Evolutionary conservation across 129 eudicot species (phyloP).

Genomic region (Tagetes patula): DNA sequence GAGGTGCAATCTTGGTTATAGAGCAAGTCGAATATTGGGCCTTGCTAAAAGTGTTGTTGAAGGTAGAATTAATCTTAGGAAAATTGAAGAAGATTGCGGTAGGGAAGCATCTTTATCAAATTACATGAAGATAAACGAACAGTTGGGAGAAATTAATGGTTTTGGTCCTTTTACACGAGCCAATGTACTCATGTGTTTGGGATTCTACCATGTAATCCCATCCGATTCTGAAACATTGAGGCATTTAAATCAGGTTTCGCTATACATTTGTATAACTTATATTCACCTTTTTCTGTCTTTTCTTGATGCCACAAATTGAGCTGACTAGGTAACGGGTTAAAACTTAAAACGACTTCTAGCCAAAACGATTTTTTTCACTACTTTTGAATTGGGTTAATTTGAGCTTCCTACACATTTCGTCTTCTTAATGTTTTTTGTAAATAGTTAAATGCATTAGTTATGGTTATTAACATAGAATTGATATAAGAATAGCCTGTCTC

Average conservation of each 20-base stretch:
- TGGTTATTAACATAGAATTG: background rate
- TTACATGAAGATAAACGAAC: conserved; percentile 52
- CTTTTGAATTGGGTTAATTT: background rate
- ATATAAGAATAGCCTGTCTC: background rate
- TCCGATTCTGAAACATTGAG: conserved; percentile 89
- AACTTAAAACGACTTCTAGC: background rate
- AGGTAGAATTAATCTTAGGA: conserved; percentile 56
- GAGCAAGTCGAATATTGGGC: conserved; percentile 78
- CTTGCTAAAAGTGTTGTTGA: conserved; percentile 67
- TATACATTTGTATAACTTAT: conserved; percentile 11
- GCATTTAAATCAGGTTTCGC: conserved; percentile 77
- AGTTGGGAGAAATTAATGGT: conserved; percentile 67
- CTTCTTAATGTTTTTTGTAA: background rate
- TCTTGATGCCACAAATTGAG: background rate
- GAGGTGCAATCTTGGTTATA: conserved; percentile 82
- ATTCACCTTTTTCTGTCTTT: background rate
- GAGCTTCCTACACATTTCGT: background rate
- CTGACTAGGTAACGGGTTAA: background rate
- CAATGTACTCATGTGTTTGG: conserved; percentile 95
- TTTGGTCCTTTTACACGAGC: conserved; percentile 89
- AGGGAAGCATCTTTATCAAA: conserved; percentile 46
- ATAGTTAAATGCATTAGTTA: background rate
- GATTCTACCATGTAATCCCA: conserved; percentile 84
- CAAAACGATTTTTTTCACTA: background rate
- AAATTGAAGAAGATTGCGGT: conserved; percentile 55